phyloP scores from a whole-genome alignment of 805 yeast genomes.

The Candida coleopterorum region DNA sequence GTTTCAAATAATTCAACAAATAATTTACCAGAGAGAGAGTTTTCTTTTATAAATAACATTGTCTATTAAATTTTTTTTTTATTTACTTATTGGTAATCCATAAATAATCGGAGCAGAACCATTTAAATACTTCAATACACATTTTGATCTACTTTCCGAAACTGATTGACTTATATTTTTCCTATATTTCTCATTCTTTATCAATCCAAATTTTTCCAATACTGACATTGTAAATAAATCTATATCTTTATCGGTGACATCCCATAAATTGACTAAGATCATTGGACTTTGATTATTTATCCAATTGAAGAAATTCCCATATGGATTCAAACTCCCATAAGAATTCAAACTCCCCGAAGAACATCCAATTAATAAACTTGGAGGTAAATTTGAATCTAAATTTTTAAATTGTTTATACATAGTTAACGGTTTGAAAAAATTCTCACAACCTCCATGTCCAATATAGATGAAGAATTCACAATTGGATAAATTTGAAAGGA shows the following conservation, averaged over 20 bases:
- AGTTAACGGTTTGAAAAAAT: constrained; percentile 55
- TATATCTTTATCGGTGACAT: constrained; percentile 93
- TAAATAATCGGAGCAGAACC: constrained; percentile 92
- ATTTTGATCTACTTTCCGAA: constrained; percentile 54
- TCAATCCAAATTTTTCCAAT: constrained; percentile 64
- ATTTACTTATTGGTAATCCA: constrained; percentile 58
- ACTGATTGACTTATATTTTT: constrained; percentile 53
- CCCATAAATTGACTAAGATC: constrained; percentile 89
- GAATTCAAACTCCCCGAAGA: constrained; percentile 69
- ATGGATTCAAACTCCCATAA: constrained; percentile 50
- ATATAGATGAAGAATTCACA: constrained; percentile 61
- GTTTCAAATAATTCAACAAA: too few species aligned
- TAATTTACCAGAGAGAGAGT: too few species aligned
- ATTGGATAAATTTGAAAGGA: constrained; percentile 38
- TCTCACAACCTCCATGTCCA: constrained; percentile 98
- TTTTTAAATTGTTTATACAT: constrained; percentile 23
- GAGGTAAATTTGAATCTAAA: constrained; percentile 46
- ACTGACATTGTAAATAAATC: constrained; percentile 67
- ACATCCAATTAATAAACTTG: constrained; percentile 78
- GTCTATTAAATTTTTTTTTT: not conserved
- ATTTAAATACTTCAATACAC: constrained; percentile 70
- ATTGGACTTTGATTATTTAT: constrained; percentile 77
- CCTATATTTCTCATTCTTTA: constrained; percentile 10
- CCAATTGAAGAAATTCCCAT: constrained; percentile 75
- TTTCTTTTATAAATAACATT: too few species aligned